phyloP scores from a whole-genome alignment of 441 rosid species.

The Cnidoscolus chayamansa region DNA sequence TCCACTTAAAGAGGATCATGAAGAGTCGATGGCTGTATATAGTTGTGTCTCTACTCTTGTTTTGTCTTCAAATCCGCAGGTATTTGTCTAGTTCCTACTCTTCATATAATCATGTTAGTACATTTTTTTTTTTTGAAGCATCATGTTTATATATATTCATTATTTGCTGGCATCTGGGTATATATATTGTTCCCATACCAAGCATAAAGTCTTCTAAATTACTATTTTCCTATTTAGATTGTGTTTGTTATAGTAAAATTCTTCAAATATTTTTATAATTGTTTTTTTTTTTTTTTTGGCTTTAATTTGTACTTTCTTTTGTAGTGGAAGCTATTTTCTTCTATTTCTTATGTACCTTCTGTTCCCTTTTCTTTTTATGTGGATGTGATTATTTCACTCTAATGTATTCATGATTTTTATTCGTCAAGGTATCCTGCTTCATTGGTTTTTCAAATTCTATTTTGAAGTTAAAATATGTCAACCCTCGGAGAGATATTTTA shows the following conservation, averaged over 20 bases:
- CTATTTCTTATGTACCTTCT: neutral
- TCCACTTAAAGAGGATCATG: slow-evolving; percentile 95
- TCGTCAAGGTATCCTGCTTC: neutral
- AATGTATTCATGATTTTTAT: neutral
- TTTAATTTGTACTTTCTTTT: neutral
- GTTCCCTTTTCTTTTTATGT: neutral
- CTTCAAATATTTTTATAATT: neutral
- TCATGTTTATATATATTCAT: neutral
- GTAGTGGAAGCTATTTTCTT: neutral
- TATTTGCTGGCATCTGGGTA: neutral
- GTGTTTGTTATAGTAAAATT: neutral
- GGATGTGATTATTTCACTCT: neutral
- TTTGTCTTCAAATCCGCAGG: slow-evolving; percentile 84
- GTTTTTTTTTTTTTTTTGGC: neutral
- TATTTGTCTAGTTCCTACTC: slow-evolving; percentile 20
- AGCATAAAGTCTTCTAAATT: neutral
- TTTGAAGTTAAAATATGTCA: too few species aligned
- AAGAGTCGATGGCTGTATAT: slow-evolving; percentile 90
- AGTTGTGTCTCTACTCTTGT: slow-evolving; percentile 79
- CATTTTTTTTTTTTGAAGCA: too few species aligned
- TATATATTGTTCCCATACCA: neutral
- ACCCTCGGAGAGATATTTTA: too few species aligned
- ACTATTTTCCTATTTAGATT: neutral
- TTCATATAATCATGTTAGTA: too few species aligned
- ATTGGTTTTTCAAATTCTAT: neutral